Evolutionary conservation across 192 early-diverging fungal genomes (phyloP), one percentile per base, ranked within the genome.

Genomic region (Rhizoclosmatium globosum): DNA sequence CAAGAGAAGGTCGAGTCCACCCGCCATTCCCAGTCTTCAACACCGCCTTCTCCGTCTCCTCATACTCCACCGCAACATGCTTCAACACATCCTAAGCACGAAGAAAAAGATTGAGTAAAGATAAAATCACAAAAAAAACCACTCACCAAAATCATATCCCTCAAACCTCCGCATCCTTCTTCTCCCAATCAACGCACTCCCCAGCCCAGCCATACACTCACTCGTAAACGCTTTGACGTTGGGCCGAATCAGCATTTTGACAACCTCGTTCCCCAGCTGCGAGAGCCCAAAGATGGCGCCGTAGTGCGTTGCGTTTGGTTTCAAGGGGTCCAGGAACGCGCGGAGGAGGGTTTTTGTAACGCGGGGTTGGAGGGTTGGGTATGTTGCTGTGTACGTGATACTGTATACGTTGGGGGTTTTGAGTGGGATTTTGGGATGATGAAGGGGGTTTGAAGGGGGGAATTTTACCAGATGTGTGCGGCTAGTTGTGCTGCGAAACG

Each of bases 341-440:
- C 93, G 87, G 21, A 98, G 82, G 71, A 99, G 85, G 11, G 97
- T 98, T 74, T 95, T 93, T 3, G 94, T 93, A 48, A 97, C 91
- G 46, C 97, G 92, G 0, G 95, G 90, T 80, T 97, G 94, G 43
- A 99, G 84, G 13, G 92, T 94, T 66, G 93, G 94, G 75, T 99
- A 98, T 3, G 90, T 88, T 15, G 84, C 79, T 6, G 95, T 93
- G 81, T 93, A 98, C 50, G 92, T 87, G 43, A 31, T 31, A 31
- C 31, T 31, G 31, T 31, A 31, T 31, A 31, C 31, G 31, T 31
- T 31, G 31, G 31, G 31, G 31, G 31, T 31, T 31, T 31, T 31
- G 31, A 31, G 31, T 31, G 31, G 31, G 31, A 31, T 31, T 31
- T 31, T 31, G n/a, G 56, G n/a, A 19, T 1, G 56, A 57, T 19